Evolutionary conservation across 441 rosid species (phyloP), one percentile per base, ranked within the genome.

Genomic region (Daphne laureola): DNA sequence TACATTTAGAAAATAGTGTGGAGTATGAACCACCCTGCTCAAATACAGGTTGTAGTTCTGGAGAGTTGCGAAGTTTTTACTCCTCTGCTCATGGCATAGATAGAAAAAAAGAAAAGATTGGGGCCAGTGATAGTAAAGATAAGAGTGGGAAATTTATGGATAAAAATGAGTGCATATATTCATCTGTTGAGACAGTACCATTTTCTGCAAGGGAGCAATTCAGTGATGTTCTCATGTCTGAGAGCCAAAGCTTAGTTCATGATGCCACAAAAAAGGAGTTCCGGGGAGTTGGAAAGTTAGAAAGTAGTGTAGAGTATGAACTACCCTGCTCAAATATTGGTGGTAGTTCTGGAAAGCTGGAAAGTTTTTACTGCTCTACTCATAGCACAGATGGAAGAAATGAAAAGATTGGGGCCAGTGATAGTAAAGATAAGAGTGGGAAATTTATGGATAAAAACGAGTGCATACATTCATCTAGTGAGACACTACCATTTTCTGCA

Each of bases 401-500:
- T 15, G 57, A 43, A 41, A 55, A 65, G 36, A 65, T 63, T 43
- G 49, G n/a, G 23, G 12, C 53, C 46, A 17, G 13, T 8, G 58
- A 49, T 44, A 48, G 15, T 54, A 64, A 17, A 64, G 38, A 45
- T 60, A 51, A 44, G 21, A 51, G 47, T 47, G 26, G 14, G 54
- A 59, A 55, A 63, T 54, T 61, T 23, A 23, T 41, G 48, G 55
- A 35, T 12, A 59, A 46, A 59, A 61, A 62, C 63, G 52, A 13
- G 25, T 27, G 60, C 42, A 46, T 51, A 42, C 60, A 41, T 38
- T 53, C 61, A 50, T 44, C 23, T 2, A 53, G 63, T 51, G 53
- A 13, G 51, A 53, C 55, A 35, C 49, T 49, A 41, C 43, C 55
- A 41, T 65, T 49, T 44, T 57, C 55, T 63, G 47, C 51, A 14